Evolutionary conservation across 1,284 basidiomycete species (phyloP), one percentile per base, ranked within the genome.

Genomic region (Thelephora terrestris): DNA sequence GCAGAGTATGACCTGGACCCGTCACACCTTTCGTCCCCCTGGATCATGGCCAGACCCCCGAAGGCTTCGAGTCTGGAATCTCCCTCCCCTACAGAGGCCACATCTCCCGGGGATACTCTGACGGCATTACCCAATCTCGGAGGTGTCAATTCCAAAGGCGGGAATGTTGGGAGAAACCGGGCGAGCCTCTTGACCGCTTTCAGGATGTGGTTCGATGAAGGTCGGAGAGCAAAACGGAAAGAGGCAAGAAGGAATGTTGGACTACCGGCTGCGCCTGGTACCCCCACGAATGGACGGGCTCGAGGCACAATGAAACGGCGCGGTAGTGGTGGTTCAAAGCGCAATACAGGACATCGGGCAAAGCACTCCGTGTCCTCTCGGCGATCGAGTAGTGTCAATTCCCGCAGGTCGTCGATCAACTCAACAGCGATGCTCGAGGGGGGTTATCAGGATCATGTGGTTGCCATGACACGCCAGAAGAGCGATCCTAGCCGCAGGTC

Each of bases 381-480:
- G 43, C 75, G 86, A 25, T 89, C 85, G 7, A 89, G 85, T 58
- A 89, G 86, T 55, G 83, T 87, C 52, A 88, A 88, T 57, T 90
- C 86, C 9, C 70, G 79, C 37, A 70, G 85, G 40, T 87, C 84
- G 0, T 87, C 84, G 9, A 72, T 76, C 12, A 71, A 80, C 25
- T 86, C 82, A 10, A 68, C 79, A 58, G 62, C 76, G 1, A 55
- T 74, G 7, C 61, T 82, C 40, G 82, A 83, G 47, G 79, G 78
- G 6, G 74, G 78, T 3, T 61, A 65, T 39, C 57, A 55, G 2
- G 69, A 72, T 16, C 76, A 78, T 54, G 65, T 78, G 18, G 55
- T 60, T 2, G 49, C 59, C 17, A 61, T 67, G 44, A 62, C 65
- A 10, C 61, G 69, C n/a, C 66, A 68, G 49, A 56, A 68, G 37